Conservation (phyloP, 257 asterid species). For the Solanum piurae region DNA sequence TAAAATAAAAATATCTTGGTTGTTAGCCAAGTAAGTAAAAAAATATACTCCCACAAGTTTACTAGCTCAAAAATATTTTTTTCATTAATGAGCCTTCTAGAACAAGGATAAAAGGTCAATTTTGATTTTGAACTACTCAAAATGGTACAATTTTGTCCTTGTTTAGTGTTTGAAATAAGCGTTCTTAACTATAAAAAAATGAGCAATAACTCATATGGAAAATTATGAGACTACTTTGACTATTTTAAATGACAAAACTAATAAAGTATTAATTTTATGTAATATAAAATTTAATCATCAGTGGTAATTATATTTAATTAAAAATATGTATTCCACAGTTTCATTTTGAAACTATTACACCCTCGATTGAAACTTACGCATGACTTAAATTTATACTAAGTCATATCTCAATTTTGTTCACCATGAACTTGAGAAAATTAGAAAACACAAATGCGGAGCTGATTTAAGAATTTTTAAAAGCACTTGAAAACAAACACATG, state of each 20-base stretch:
- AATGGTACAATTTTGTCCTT: not conserved
- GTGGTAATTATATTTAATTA: not conserved
- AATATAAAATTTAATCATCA: not conserved
- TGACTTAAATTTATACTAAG: not conserved
- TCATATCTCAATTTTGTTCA: not conserved
- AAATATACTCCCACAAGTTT: not conserved
- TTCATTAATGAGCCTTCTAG: not conserved
- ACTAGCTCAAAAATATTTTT: not conserved
- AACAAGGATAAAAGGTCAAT: not conserved
- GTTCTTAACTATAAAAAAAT: not conserved
- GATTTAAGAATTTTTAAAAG: not conserved
- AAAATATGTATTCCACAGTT: too few relatives aligned
- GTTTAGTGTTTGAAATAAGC: not conserved
- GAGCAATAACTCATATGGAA: not conserved
- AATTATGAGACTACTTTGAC: not conserved
- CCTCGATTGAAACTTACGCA: not conserved
- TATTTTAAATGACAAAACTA: not conserved
- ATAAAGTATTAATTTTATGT: not conserved
- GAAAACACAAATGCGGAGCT: not conserved
- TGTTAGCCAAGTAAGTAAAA: not conserved
- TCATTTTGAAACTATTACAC: not conserved
- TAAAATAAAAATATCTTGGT: not conserved
- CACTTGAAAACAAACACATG: not conserved
- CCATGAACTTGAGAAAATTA: not conserved
- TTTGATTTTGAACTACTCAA: not conserved